Evolutionary conservation across 352 stramenopile species (phyloP).

Genomic region (Globisporangium lucens): DNA sequence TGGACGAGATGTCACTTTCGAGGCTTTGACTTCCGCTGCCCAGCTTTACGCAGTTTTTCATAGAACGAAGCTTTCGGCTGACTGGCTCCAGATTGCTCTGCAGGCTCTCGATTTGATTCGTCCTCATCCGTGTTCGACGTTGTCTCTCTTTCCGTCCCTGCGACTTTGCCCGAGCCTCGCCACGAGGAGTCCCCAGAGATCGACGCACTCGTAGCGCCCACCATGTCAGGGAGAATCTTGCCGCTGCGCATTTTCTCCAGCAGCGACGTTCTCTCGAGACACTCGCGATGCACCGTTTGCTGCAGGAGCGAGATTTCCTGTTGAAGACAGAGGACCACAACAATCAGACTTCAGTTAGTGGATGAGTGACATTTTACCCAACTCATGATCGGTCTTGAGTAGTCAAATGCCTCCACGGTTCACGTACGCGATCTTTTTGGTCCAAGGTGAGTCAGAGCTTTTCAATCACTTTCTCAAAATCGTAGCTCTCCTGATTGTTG

Average conservation of each 20-base stretch:
- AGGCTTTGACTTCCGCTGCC: slow-evolving; percentile 47
- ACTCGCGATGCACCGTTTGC: slow-evolving; percentile 81
- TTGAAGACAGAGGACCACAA: background rate
- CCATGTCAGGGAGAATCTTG: slow-evolving; percentile 62
- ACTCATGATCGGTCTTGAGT: slow-evolving; percentile 9
- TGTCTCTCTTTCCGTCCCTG: slow-evolving; percentile 4
- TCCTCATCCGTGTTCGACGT: slow-evolving; percentile 23
- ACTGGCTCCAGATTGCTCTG: slow-evolving; percentile 12
- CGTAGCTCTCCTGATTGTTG: slow-evolving; percentile 44
- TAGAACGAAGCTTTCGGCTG: slow-evolving; percentile 65
- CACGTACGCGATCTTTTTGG: slow-evolving; percentile 52
- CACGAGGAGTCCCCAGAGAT: background rate
- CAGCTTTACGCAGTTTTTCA: slow-evolving; percentile 63
- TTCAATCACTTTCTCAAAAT: slow-evolving; percentile 40
- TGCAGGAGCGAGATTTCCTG: slow-evolving; percentile 77
- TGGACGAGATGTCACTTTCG: slow-evolving; percentile 27
- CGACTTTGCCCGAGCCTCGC: slow-evolving; percentile 1
- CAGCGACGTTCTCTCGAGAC: slow-evolving; percentile 73
- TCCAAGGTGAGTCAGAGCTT: slow-evolving; percentile 36
- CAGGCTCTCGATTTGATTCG: slow-evolving; percentile 15
- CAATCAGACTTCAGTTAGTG: background rate
- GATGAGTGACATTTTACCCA: background rate
- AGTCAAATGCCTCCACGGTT: background rate
- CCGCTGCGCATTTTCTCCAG: slow-evolving; percentile 67
- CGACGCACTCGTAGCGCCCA: background rate